Evolutionary conservation across 768 basidiomycete genomes (phyloP).

Genomic region (Austroboletus festivus): DNA sequence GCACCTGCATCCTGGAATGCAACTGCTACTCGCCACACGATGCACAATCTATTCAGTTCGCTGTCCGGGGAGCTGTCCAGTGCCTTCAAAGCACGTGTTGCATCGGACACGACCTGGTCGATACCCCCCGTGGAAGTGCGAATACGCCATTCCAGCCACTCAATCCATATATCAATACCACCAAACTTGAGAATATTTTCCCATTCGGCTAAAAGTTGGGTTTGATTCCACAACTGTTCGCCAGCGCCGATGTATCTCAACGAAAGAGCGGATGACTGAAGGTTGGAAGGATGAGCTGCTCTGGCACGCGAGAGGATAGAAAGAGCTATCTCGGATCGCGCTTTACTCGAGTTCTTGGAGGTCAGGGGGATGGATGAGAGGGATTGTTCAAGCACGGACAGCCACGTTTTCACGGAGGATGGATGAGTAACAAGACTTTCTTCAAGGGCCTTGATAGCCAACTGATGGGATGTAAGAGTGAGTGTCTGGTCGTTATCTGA

Average conservation of each 20-base stretch:
- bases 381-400: constrained; percentile 59
- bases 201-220: constrained; percentile 63
- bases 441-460: constrained; percentile 57
- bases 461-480: constrained; percentile 53
- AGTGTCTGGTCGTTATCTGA: constrained; percentile 35
- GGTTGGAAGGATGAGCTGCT: constrained; percentile 49
- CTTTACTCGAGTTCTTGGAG: constrained; percentile 66
- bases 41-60: constrained; percentile 53
- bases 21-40: constrained; percentile 70
- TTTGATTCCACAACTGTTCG: constrained; percentile 65
- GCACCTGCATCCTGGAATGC: constrained; percentile 66
- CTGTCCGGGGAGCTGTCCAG: constrained; percentile 41
- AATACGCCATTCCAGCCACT: constrained; percentile 78
- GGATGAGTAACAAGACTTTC: constrained; percentile 49
- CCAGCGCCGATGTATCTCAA: constrained; percentile 67
- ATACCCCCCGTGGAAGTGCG: constrained; percentile 46
- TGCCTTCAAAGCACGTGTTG: constrained; percentile 42
- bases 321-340: constrained; percentile 67
- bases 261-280: constrained; percentile 47
- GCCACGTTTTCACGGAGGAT: constrained; percentile 56
- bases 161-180: constrained; percentile 64
- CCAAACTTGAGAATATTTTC: constrained; percentile 55
- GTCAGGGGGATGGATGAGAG: constrained; percentile 57
- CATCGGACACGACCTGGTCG: constrained; percentile 52
- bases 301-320: constrained; percentile 68